Evolutionary conservation across 2,329 filamentous ascomycete genomes (phyloP).

Genomic region (Ilyonectria mors-panacis): DNA sequence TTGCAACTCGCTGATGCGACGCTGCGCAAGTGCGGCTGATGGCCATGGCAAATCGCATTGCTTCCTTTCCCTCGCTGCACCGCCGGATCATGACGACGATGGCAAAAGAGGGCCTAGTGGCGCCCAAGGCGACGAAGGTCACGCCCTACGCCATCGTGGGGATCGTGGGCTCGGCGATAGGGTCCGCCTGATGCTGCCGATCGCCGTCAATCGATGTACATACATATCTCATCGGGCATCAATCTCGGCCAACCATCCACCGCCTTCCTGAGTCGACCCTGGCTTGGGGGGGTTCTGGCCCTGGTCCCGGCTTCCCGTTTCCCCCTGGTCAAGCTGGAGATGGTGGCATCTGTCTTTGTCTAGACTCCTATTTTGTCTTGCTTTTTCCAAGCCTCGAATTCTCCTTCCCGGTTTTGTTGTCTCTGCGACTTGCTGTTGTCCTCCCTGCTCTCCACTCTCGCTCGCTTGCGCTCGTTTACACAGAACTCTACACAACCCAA

Average conservation of each 20-base stretch:
- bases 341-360: slow-evolving; percentile 12
- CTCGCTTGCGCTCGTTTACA: slow-evolving; percentile 22
- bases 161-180: slow-evolving; percentile 9
- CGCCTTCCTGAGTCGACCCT: background rate
- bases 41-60: slow-evolving; percentile 24
- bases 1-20: slow-evolving; percentile 43
- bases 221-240: slow-evolving; percentile 26
- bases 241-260: slow-evolving; percentile 16
- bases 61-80: slow-evolving; percentile 3
- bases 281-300: slow-evolving; percentile 20
- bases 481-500: slow-evolving; percentile 16
- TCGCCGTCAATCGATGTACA: slow-evolving; percentile 15
- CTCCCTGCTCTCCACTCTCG: slow-evolving; percentile 14
- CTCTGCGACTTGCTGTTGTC: slow-evolving; percentile 1
- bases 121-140: slow-evolving; percentile 1
- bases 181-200: slow-evolving; percentile 20
- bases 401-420: background rate
- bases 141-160: slow-evolving; percentile 13
- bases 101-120: slow-evolving; percentile 18
- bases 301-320: slow-evolving; percentile 21
- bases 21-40: slow-evolving; percentile 43
- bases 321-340: slow-evolving; percentile 30
- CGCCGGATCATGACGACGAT: slow-evolving; percentile 10
- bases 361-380: slow-evolving; percentile 13
- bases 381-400: slow-evolving; percentile 22